Evolutionary conservation across 257 asterid genomes (phyloP).

Genomic region (Fraxinus pennsylvanica): DNA sequence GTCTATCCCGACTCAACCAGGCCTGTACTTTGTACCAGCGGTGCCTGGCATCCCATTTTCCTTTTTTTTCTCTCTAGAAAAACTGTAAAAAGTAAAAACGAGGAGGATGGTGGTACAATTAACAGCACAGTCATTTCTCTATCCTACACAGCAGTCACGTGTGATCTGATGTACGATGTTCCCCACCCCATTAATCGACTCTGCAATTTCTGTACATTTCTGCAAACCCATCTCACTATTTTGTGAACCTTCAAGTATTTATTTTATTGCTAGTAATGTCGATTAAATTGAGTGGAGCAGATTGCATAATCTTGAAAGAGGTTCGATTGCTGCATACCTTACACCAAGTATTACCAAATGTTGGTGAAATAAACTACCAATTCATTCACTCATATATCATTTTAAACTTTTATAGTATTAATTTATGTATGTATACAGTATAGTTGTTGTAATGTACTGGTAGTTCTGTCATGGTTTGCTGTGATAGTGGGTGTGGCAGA

Average conservation of each 20-base stretch:
- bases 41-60: no score
- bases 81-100: no score
- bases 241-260: no score
- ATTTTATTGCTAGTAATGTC: no score
- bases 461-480: conserved; percentile 35
- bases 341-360: no score
- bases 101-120: conserved; percentile 10
- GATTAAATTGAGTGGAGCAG: no score
- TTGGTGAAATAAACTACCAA: conserved; percentile 26
- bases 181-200: conserved; percentile 27
- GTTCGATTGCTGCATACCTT: conserved; percentile 7
- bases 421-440: neutral
- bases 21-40: no score
- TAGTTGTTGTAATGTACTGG: conserved; percentile 1
- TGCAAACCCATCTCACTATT: neutral
- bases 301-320: neutral
- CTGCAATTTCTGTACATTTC: conserved; percentile 32
- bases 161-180: conserved; percentile 51
- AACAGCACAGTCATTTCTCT: conserved; percentile 14
- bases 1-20: no score
- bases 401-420: neutral
- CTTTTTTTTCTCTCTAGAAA: no score
- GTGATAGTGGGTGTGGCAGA: conserved; percentile 23
- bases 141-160: conserved; percentile 51
- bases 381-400: conserved; percentile 33